Evolutionary conservation across 169 alveolate genomes (phyloP).

Genomic region (Plasmodium malariae): DNA sequence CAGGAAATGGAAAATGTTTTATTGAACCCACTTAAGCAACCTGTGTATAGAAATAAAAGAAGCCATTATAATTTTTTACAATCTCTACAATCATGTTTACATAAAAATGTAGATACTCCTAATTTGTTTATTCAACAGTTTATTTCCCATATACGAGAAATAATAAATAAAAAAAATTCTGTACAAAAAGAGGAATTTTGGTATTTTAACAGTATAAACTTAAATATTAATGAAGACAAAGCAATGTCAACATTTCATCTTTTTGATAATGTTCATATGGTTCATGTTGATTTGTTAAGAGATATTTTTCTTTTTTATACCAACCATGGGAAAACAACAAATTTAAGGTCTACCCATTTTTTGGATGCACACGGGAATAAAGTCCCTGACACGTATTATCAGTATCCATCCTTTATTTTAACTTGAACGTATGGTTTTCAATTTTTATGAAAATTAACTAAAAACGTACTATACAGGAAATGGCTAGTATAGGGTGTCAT

Average conservation of each 20-base stretch:
- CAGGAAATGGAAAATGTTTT: conserved; percentile 79
- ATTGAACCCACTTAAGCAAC: conserved; percentile 78
- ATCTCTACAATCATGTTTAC: conserved; percentile 40
- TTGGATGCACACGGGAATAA: conserved; percentile 30
- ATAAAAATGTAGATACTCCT: conserved; percentile 3
- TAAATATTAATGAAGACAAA: background rate
- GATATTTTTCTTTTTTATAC: conserved; percentile 15
- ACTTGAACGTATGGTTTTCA: too few species aligned
- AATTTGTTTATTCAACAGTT: conserved; percentile 13
- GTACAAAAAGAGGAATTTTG: conserved; percentile 3
- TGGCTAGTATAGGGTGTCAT: too few species aligned
- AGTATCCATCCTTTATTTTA: conserved; percentile 16
- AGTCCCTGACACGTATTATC: conserved; percentile 15
- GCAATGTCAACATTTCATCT: background rate
- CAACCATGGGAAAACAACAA: conserved; percentile 1
- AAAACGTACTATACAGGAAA: too few species aligned
- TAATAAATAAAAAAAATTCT: conserved; percentile 27
- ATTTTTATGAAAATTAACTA: too few species aligned
- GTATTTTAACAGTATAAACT: conserved; percentile 22
- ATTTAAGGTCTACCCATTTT: conserved; percentile 59
- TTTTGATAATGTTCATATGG: conserved; percentile 27
- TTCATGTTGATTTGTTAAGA: conserved; percentile 9
- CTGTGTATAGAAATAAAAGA: conserved; percentile 80
- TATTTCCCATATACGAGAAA: conserved; percentile 6
- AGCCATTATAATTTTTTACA: conserved; percentile 77